A percentile compares a stretch with the other conserved stretches of the same genome.
Evolutionary conservation across 768 basidiomycete genomes (phyloP).

Genomic region (Suillus clintonianus): DNA sequence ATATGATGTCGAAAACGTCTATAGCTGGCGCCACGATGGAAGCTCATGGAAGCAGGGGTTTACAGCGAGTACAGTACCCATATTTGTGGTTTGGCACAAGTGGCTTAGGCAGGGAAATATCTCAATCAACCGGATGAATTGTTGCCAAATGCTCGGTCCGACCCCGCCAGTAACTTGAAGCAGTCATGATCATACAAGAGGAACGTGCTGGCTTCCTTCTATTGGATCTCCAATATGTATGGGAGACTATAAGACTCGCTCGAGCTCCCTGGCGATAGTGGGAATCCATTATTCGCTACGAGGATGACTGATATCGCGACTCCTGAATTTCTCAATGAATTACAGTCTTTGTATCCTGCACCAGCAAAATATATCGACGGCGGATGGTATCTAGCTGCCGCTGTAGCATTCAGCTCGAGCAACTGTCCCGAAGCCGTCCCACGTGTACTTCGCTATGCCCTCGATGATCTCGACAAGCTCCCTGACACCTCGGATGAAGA

Average conservation of each 20-base stretch:
- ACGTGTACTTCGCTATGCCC: slow-evolving; percentile 50
- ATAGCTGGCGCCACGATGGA: background rate
- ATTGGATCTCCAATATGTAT: background rate
- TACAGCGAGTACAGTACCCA: background rate
- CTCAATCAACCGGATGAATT: background rate
- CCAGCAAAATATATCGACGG: slow-evolving; percentile 30
- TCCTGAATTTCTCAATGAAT: slow-evolving; percentile 40
- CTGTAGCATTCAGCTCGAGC: slow-evolving; percentile 57
- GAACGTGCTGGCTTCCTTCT: background rate
- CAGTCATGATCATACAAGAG: background rate
- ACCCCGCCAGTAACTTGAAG: background rate
- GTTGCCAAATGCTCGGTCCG: background rate
- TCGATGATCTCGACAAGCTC: slow-evolving; percentile 43
- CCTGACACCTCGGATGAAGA: slow-evolving; percentile 32
- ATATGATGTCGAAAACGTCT: background rate
- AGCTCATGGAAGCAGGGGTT: background rate
- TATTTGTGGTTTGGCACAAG: no score
- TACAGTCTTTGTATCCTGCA: slow-evolving; percentile 49
- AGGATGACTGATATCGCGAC: slow-evolving; percentile 37
- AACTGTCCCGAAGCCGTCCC: slow-evolving; percentile 63
- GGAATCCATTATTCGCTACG: background rate
- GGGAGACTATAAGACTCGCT: background rate
- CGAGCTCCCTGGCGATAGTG: background rate
- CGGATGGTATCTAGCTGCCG: slow-evolving; percentile 63
- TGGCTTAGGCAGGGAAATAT: background rate